Evolutionary conservation across 495 filamentous ascomycete species (phyloP), one percentile per base, ranked within the genome.

Genomic region (Aspergillus biplanus): DNA sequence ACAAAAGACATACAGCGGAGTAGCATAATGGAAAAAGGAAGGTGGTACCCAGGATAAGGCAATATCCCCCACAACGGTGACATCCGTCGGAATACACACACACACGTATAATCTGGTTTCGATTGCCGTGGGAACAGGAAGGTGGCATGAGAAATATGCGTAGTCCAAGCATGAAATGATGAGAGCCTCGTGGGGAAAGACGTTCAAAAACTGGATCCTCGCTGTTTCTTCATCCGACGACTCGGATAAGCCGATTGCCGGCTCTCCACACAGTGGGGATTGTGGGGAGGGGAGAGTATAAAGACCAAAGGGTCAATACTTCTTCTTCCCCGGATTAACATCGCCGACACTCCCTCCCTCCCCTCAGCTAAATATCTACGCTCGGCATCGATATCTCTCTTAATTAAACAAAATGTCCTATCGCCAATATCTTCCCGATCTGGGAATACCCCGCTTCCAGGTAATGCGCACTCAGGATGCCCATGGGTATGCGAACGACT

Each of bases 381-480:
- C 7, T 8, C 53, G 27, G 7, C 32, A 13, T 56, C 53, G n/a
- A 21, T 56, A 37, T 7, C 15, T 58, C 16, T n/a, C 13, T 12
- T 21, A 37, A 16, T 37, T 15, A 8, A 6, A 31, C 50, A 49
- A 2, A 9, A 62, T 62, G 59, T 49, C 52, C 27, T 89, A 85
- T 69, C 80, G 86, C 53, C 74, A 82, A 59, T 82, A 86, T 71
- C 77, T 91, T 50, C 88, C 86, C 1, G 86, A 90, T 64, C 78
- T 90, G 56, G 80, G 62, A 59, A 75, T 77, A 33, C 77, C 82
- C 46, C 85, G 88, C 48, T 91, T 91, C 77, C 83, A 83, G 61
- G 75, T 78, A 27, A 86, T 89, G 76, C 82, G 83, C 66, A 77
- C 79, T 50, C 88, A 90, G 69, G 82, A 86, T 70, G 83, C 85